Evolutionary conservation across 352 stramenopile genomes (phyloP).

Genomic region (Phytophthora fragariaefolia): DNA sequence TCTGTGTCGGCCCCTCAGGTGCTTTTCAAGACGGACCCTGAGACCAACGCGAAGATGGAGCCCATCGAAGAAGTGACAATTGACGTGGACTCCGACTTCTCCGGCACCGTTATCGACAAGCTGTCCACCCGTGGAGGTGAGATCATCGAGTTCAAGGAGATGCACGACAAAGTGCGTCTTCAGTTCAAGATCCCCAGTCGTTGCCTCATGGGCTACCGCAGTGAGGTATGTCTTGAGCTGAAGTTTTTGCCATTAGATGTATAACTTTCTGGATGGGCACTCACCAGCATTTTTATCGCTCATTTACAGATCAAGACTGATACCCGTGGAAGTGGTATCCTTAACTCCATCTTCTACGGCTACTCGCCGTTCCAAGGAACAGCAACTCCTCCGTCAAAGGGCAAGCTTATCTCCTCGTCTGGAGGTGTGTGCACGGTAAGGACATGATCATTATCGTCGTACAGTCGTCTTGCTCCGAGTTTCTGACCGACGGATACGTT

Average conservation of each 20-base stretch:
- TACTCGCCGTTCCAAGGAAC: conserved; percentile 91
- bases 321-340: conserved; percentile 95
- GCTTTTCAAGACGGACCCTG: conserved; percentile 89
- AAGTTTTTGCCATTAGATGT: neutral
- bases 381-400: conserved; percentile 77
- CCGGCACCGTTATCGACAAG: conserved; percentile 97
- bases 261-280: neutral
- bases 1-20: conserved; percentile 97
- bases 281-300: conserved; percentile 11
- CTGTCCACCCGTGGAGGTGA: conserved; percentile 94
- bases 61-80: conserved; percentile 95
- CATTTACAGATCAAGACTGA: conserved; percentile 92
- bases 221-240: conserved; percentile 54
- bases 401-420: conserved; percentile 84
- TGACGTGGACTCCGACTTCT: conserved; percentile 97
- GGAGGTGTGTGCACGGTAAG: conserved; percentile 70
- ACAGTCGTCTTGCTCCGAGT: neutral
- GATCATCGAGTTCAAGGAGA: conserved; percentile 92
- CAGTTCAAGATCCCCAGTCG: conserved; percentile 97
- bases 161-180: conserved; percentile 93
- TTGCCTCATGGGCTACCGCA: conserved; percentile 97
- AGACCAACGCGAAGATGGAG: conserved; percentile 89
- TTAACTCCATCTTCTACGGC: conserved; percentile 97
- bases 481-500: neutral
- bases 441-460: neutral